Conservation (phyloP, 2,329 filamentous ascomycete species). For the Pseudonectria buxi region DNA sequence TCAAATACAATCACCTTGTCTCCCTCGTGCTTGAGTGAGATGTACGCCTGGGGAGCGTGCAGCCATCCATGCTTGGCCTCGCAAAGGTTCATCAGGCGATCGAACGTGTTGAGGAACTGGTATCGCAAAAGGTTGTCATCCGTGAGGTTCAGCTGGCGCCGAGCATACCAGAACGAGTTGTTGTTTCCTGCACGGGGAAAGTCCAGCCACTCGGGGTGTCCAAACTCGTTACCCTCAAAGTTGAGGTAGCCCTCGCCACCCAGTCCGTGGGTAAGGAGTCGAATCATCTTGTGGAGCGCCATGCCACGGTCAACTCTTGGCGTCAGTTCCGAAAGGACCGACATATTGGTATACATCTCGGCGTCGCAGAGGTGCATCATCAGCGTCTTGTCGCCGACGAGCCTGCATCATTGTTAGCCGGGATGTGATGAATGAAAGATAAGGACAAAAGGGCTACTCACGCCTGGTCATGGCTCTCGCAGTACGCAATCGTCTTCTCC, state of each 20-base stretch:
- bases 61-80: constrained; percentile 93
- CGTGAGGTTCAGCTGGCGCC: constrained; percentile 86
- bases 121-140: constrained; percentile 84
- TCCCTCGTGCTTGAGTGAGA: constrained; percentile 85
- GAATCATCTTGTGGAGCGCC: constrained; percentile 94
- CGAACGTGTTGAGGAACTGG: constrained; percentile 87
- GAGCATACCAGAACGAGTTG: constrained; percentile 91
- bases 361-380: constrained; percentile 99
- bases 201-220: constrained; percentile 97
- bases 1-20: constrained; percentile 98
- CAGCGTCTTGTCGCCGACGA: constrained; percentile 93
- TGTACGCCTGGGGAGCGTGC: constrained; percentile 75
- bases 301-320: constrained; percentile 85
- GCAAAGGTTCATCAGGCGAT: constrained; percentile 79
- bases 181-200: constrained; percentile 90
- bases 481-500: constrained; percentile 97
- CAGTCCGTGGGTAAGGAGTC: constrained; percentile 81
- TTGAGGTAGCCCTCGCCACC: constrained; percentile 97
- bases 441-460: constrained; percentile 42
- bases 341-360: constrained; percentile 98
- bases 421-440: constrained; percentile 11
- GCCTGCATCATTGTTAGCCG: constrained; percentile 39
- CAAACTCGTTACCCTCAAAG: constrained; percentile 98
- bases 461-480: constrained; percentile 96
- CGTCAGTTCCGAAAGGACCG: constrained; percentile 72